A percentile compares a stretch with the other conserved stretches of the same genome.
These are phyloP conservation scores for Neurospora hispaniola DNA, from an alignment of 495 filamentous ascomycete genomes.

Conservation along the genomic window DNA sequence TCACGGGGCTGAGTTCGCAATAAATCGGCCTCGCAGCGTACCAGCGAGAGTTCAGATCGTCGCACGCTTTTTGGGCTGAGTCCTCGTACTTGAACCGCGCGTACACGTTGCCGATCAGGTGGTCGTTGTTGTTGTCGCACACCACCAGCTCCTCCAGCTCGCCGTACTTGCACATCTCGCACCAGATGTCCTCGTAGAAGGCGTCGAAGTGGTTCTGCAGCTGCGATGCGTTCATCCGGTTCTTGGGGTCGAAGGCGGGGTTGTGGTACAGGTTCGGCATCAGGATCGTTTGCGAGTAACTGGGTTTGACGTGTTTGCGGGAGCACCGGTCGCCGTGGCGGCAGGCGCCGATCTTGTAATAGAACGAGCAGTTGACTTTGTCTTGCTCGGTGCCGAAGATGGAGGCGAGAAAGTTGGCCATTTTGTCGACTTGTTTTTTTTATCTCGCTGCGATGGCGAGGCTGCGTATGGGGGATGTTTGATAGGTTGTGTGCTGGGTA, in stretches of 20 bases:
- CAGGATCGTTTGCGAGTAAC: conserved; percentile 93
- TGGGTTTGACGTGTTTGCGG: conserved; percentile 97
- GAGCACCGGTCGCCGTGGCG: conserved; percentile 96
- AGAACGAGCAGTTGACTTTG: conserved; percentile 53
- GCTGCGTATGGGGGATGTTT: not conserved
- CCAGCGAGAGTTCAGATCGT: conserved; percentile 88
- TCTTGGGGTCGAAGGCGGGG: conserved; percentile 93
- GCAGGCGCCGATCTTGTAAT: conserved; percentile 76
- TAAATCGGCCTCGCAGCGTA: conserved; percentile 96
- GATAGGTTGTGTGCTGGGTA: not conserved
- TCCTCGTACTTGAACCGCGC: conserved; percentile 99
- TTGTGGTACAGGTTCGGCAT: conserved; percentile 99
- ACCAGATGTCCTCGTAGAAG: conserved; percentile 99
- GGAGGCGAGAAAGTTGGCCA: conserved; percentile 96
- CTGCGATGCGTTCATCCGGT: conserved; percentile 88
- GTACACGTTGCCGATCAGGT: conserved; percentile 98
- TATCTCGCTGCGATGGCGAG: not conserved
- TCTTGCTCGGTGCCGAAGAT: conserved; percentile 99
- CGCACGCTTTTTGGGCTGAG: conserved; percentile 83
- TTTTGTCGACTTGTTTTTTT: conserved; percentile 15
- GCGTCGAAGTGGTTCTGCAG: conserved; percentile 99
- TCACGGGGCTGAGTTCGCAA: conserved; percentile 92
- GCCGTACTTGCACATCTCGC: conserved; percentile 94
- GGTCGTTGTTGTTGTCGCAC: conserved; percentile 95
- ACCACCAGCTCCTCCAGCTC: conserved; percentile 85